Evolutionary conservation across 1,284 basidiomycete genomes (phyloP).

Genomic region (Cryptococcus hybrid): DNA sequence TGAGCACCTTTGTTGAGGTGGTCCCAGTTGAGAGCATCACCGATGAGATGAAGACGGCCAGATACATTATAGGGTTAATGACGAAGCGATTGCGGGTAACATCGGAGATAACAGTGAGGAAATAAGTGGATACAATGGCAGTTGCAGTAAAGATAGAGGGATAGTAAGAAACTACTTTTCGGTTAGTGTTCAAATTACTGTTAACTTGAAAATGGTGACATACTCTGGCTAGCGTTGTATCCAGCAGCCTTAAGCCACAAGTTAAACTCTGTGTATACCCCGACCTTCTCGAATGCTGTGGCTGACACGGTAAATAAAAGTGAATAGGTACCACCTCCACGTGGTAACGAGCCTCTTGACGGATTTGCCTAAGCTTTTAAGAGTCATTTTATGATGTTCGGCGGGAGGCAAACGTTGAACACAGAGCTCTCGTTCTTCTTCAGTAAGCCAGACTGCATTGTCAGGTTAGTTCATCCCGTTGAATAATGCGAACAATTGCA

Average conservation of each 20-base stretch:
- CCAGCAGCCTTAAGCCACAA: constrained; percentile 34
- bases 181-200: background rate
- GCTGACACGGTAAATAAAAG: constrained; percentile 35
- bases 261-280: constrained; percentile 36
- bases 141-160: constrained; percentile 30
- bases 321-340: constrained; percentile 41
- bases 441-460: constrained; percentile 31
- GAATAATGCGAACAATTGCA: constrained; percentile 2
- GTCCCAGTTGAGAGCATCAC: constrained; percentile 41
- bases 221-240: constrained; percentile 13
- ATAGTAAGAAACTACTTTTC: constrained; percentile 34
- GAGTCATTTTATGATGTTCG: constrained; percentile 31
- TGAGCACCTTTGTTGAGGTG: constrained; percentile 23
- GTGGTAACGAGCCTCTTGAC: constrained; percentile 14
- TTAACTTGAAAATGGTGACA: background rate
- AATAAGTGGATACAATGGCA: constrained; percentile 39
- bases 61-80: constrained; percentile 42
- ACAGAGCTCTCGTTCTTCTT: constrained; percentile 34
- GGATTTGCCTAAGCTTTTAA: constrained; percentile 17
- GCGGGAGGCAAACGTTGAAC: constrained; percentile 22
- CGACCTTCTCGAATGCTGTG: constrained; percentile 34
- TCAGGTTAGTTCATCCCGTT: background rate
- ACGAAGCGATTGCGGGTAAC: constrained; percentile 38
- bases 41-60: constrained; percentile 28
- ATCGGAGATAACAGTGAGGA: constrained; percentile 36